Base-by-base conservation (phyloP, 345 rosid genomes). In the Citrus reticulata region DNA sequence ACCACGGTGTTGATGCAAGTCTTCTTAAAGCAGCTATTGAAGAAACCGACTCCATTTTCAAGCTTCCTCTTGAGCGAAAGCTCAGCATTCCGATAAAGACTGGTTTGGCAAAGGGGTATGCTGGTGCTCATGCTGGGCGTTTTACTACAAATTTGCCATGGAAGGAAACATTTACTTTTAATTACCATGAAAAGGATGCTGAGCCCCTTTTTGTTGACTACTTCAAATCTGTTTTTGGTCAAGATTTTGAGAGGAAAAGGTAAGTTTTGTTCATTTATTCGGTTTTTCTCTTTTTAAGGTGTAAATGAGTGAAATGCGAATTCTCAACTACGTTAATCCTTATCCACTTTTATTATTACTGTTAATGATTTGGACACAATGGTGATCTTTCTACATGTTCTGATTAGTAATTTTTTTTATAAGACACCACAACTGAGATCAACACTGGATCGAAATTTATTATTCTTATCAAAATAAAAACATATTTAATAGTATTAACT, bases 111-210 rank as follows among this genome's bases (percentile, higher is more conserved):
- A 39, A 27, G 2, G 93, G 95, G 4, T 91, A 85, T 64, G 77
- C 93, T 2, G 89, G 85, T 6, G 92, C 93, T 10, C 92, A 89
- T 68, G 88, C 89, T 0, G 87, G 87, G 70, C 66, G 91, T 65
- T 87, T 62, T 35, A 79, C 90, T 7, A 79, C 93, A 25, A 89
- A 88, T 81, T 64, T 91, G 80, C 91, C 93, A 1, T 91, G 95
- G 95, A 91, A 91, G 78, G 95, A 91, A 84, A 88, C 90, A 4
- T 85, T 89, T 25, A 81, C 93, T 1, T 85, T 88, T 70, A 66
- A 79, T 10, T 89, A 64, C 80, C 49, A 40, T 11, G 85, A 76
- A 19, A 69, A 71, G 19, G 71, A 74, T 20, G 29, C 77, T 2
- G 74, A 78, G 7, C 64, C 75, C 4, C 25, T 37, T 16, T 91